Base-by-base conservation (phyloP, 768 basidiomycete species). In the Boletellus sp. region DNA sequence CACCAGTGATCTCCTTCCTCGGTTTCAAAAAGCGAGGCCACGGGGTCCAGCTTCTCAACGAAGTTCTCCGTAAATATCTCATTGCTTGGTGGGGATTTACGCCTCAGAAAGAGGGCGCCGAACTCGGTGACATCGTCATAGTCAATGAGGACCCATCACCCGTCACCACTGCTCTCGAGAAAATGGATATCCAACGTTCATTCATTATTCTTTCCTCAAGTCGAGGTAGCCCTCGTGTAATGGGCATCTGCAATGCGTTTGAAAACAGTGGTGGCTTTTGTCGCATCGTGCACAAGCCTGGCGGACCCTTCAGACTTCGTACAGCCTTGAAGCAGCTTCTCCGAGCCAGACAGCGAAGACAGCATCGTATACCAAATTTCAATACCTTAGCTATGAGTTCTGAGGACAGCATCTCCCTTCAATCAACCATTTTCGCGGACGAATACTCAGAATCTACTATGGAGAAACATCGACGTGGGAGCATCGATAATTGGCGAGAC, bases 261-360 rank as follows among this genome's bases (percentile, higher is more conserved):
- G 90, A 92, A 63, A 74, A 75, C 37, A 79, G 84, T 11, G 94
- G 94, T 9, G 93, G 93, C 23, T 88, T 90, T 67, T 92, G 89
- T 67, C 84, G 89, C n/a, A 74, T 92, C 20, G 70, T 94, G 12
- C 89, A 85, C 78, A 97, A 96, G 65, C 94, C 94, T 10, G 84
- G 84, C 22, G 91, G 93, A 3, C 94, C 94, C 3, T 79, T 80
- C 38, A 80, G 85, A 19, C 75, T 95, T 48, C 77, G 83, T 23
- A 65, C 75, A 6, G 77, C 83, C 20, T 70, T 94, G 51, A 84
- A 83, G 59, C 77, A 68, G 34, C 56, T 68, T 6, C 58, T 68
- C 28, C 67, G 68, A 33, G 58, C 59, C 37, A 66, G 57, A 36
- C 67, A 70, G 23, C 62, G 68, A 33, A 66, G 52, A 48, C 67